A percentile compares a stretch with the other conserved stretches of the same genome.
These are phyloP conservation scores for Starmerella sirachaensis DNA, from an alignment of 805 yeast genomes.

Conservation along the genomic window DNA sequence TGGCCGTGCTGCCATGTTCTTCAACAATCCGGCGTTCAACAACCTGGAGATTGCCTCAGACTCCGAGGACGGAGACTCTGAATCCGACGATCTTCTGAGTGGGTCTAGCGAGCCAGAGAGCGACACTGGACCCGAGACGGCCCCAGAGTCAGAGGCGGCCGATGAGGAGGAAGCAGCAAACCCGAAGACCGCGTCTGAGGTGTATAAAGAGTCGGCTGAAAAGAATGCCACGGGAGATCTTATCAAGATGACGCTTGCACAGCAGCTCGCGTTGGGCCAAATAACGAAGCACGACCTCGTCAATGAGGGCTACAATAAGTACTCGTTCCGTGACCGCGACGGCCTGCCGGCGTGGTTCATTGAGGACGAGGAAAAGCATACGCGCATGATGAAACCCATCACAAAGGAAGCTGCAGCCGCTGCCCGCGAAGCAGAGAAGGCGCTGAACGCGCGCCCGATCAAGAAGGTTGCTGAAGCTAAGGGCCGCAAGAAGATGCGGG, in stretches of 20 bases:
- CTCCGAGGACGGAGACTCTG: slow-evolving; percentile 23
- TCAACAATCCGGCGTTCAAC: slow-evolving; percentile 30
- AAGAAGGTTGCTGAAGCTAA: slow-evolving; percentile 97
- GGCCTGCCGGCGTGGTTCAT: slow-evolving; percentile 94
- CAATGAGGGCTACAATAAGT: slow-evolving; percentile 88
- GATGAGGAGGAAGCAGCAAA: slow-evolving; percentile 8
- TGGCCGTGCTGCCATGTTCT: slow-evolving; percentile 30
- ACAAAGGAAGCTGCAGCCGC: slow-evolving; percentile 88
- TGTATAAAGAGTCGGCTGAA: slow-evolving; percentile 20
- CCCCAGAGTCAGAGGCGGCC: slow-evolving; percentile 2
- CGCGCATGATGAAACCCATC: slow-evolving; percentile 75
- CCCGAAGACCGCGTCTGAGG: slow-evolving; percentile 14
- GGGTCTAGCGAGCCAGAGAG: slow-evolving; percentile 13
- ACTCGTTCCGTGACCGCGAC: slow-evolving; percentile 81
- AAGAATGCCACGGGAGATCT: slow-evolving; percentile 28
- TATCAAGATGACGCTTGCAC: slow-evolving; percentile 80
- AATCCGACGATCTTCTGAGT: slow-evolving; percentile 5
- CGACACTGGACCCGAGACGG: slow-evolving; percentile 2
- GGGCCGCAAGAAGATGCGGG: slow-evolving; percentile 92
- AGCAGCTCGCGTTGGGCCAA: slow-evolving; percentile 83
- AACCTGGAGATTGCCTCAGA: slow-evolving; percentile 22
- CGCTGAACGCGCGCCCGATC: slow-evolving; percentile 92
- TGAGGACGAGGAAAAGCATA: slow-evolving; percentile 82
- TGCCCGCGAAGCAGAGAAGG: slow-evolving; percentile 58
- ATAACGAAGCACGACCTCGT: slow-evolving; percentile 70